Percentiles rank a stretch among this genome's conserved stretches.
These are phyloP conservation scores for Albatrellus ellisii DNA, from an alignment of 768 basidiomycete species.

Conservation along the genomic window DNA sequence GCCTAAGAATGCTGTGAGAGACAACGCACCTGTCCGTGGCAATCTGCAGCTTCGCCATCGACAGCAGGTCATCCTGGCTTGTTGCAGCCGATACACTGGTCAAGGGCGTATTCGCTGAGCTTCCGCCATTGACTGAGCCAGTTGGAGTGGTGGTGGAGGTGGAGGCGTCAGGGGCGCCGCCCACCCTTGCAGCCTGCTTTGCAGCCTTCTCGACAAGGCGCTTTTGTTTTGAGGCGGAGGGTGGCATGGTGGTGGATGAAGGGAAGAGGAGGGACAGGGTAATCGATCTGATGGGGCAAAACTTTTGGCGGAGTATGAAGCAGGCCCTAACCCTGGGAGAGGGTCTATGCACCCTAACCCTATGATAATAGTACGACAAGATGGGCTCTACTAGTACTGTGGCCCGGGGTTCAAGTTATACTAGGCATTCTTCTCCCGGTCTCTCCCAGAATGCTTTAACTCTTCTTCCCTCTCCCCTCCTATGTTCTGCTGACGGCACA, in stretches of 20 bases:
- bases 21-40: conserved; percentile 73
- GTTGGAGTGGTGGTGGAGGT: conserved; percentile 46
- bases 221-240: conserved; percentile 83
- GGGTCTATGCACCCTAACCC: conserved; percentile 12
- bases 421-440: neutral
- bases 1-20: neutral
- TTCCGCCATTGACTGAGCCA: conserved; percentile 45
- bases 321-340: neutral
- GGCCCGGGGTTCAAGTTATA: neutral
- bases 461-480: no score
- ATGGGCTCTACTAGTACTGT: no score
- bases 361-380: no score
- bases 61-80: conserved; percentile 65
- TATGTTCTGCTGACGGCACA: no score
- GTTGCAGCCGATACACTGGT: conserved; percentile 72
- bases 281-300: conserved; percentile 7
- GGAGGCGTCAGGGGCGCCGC: conserved; percentile 30
- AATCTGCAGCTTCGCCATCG: conserved; percentile 82
- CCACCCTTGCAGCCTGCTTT: conserved; percentile 50
- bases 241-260: conserved; percentile 35
- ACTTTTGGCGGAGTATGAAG: conserved; percentile 2
- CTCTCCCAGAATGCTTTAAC: no score
- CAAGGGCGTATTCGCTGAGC: conserved; percentile 61
- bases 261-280: neutral
- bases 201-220: conserved; percentile 91